These are phyloP conservation scores for Platismatia glauca DNA, from an alignment of 495 filamentous ascomycete genomes.

Conservation along the genomic window DNA sequence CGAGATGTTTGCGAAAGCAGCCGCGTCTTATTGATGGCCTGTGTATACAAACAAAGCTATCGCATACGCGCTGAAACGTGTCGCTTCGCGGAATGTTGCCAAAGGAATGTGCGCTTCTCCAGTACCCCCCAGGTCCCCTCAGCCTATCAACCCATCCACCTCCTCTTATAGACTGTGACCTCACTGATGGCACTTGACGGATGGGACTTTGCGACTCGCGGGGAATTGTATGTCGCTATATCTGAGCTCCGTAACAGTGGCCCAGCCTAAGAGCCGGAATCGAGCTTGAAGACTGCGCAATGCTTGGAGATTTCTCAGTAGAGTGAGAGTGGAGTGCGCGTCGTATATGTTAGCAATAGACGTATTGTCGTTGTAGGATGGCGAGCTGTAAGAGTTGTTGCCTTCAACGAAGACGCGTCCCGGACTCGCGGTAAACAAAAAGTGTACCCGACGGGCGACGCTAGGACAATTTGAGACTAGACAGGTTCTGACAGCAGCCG, in stretches of 20 bases:
- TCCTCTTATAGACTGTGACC: neutral
- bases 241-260: neutral
- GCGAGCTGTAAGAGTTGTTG: neutral
- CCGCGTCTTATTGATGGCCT: conserved; percentile 4
- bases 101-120: conserved; percentile 12
- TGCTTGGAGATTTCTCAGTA: no score
- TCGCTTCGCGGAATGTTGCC: conserved; percentile 6
- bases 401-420: neutral
- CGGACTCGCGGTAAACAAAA: conserved; percentile 5
- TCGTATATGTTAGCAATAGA: neutral
- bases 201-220: neutral
- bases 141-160: conserved; percentile 12
- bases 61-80: conserved; percentile 12
- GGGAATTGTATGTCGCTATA: neutral
- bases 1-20: neutral
- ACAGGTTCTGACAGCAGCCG: neutral
- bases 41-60: conserved; percentile 3
- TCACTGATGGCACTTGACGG: neutral
- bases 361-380: neutral
- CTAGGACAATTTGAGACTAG: neutral
- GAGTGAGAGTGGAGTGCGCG: neutral
- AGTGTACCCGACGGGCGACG: neutral
- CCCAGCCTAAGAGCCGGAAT: neutral
- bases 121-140: conserved; percentile 4
- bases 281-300: neutral